A percentile compares a stretch with the other conserved stretches of the same genome.
Evolutionary conservation across 495 filamentous ascomycete species (phyloP).

Genomic region (Talaromyces trachyspermus): DNA sequence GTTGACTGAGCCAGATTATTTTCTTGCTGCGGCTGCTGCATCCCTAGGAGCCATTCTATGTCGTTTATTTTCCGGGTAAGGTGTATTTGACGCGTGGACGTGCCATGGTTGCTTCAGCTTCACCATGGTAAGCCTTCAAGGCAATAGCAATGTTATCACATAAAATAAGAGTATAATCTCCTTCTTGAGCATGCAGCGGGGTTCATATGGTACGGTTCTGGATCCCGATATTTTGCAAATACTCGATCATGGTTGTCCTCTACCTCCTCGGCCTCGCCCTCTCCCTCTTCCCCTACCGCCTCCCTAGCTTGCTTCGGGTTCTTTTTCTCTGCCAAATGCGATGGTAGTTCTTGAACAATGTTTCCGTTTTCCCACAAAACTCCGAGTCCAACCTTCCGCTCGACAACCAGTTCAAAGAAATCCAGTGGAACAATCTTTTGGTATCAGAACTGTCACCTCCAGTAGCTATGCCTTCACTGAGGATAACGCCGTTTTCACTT

Average conservation of each 20-base stretch:
- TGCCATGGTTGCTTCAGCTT: no score
- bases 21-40: no score
- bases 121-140: no score
- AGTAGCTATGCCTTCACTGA: constrained; percentile 38
- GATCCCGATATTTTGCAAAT: no score
- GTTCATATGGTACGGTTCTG: no score
- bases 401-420: constrained; percentile 46
- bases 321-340: constrained; percentile 19
- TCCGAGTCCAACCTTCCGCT: constrained; percentile 48
- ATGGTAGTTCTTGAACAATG: constrained; percentile 45
- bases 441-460: constrained; percentile 11
- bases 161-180: no score
- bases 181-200: no score
- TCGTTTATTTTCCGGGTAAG: no score
- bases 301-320: constrained; percentile 25
- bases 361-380: constrained; percentile 59
- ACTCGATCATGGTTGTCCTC: neutral
- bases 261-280: constrained; percentile 1
- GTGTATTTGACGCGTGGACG: no score
- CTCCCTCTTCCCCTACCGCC: constrained; percentile 13
- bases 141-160: no score
- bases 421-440: constrained; percentile 32
- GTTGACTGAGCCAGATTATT: no score
- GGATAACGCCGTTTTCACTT: constrained; percentile 75
- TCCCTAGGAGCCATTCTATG: no score